Percentiles rank a stretch among this genome's conserved stretches.
These are phyloP conservation scores for Botrytis pseudocinerea DNA, from an alignment of 2,329 filamentous ascomycete genomes.

Conservation along the genomic window DNA sequence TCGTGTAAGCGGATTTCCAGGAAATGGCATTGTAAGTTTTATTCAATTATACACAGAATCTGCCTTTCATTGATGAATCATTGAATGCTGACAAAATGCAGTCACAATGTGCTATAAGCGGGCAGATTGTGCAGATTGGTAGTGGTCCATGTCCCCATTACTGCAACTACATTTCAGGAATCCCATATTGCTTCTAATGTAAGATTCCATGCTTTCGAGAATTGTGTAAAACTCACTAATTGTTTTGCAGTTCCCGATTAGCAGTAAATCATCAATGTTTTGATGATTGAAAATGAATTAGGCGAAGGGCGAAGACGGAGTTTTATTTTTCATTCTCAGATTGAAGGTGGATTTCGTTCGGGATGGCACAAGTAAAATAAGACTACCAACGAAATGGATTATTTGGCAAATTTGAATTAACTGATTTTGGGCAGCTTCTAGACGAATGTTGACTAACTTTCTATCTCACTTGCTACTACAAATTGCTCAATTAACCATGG, in stretches of 20 bases:
- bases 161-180: neutral
- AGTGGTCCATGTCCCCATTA: neutral
- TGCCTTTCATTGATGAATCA: neutral
- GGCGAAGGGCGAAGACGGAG: neutral
- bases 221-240: neutral
- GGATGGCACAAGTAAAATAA: neutral
- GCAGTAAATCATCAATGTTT: neutral
- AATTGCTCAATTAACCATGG: neutral
- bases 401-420: neutral
- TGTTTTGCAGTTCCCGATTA: neutral
- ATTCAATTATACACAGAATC: neutral
- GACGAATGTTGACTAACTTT: neutral
- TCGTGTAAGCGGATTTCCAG: neutral
- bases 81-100: neutral
- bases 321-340: neutral
- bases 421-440: neutral
- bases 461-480: neutral
- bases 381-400: neutral
- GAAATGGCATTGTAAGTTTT: neutral
- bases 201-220: neutral
- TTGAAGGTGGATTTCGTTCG: neutral
- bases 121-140: neutral
- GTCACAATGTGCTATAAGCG: slow-evolving; percentile 5
- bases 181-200: slow-evolving; percentile 7
- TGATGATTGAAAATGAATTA: neutral